Evolutionary conservation across 305 asterid species (phyloP), one percentile per base, ranked within the genome.

Genomic region (Fraxinus angustifolia): DNA sequence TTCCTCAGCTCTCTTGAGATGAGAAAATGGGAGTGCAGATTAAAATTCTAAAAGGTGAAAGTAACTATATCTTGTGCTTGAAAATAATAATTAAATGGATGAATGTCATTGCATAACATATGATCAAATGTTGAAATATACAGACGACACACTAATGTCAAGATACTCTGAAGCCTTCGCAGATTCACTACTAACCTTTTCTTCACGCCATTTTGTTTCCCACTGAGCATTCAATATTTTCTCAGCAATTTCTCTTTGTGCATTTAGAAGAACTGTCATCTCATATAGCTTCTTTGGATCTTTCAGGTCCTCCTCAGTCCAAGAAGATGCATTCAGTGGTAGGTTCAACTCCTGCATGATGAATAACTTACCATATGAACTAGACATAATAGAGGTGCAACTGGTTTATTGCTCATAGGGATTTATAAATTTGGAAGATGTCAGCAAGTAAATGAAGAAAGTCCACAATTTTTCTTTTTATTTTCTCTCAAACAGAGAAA

Each of bases 151-250:
- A 19, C 12, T 58, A 58, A 8, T 58, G 30, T 19, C 10, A 65
- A 65, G 33, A 65, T 26, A 65, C n/a, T 65, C 14, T 8, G 71
- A 60, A 60, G 71, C 71, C 16, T 60, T 21, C 7, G 7, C 4
- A 31, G 16, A 21, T 62, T 8, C 16, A 26, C 72, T 8, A 74
- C 88, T 71, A 71, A 92, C 98, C 98, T 92, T 95, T 82, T 91
- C 94, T 88, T 93, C 93, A 26, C 97, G 98, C 98, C 99, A 95
- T 82, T 91, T 91, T 4, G 89, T 88, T 84, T 92, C 98, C 99
- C 99, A 95, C 85, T 95, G 99, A n/a, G 91, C 83, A 78, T 95
- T 98, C 88, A 95, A 82, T 79, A 92, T 87, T 77, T 90, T 83
- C 67, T 95, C 98, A n/a, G 97, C 92, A 73, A 95, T 88, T 89